Percentiles rank a stretch among this genome's conserved stretches.
Conservation (phyloP, 306 rosid genomes). For the Pterocarpus macrocarpus region DNA sequence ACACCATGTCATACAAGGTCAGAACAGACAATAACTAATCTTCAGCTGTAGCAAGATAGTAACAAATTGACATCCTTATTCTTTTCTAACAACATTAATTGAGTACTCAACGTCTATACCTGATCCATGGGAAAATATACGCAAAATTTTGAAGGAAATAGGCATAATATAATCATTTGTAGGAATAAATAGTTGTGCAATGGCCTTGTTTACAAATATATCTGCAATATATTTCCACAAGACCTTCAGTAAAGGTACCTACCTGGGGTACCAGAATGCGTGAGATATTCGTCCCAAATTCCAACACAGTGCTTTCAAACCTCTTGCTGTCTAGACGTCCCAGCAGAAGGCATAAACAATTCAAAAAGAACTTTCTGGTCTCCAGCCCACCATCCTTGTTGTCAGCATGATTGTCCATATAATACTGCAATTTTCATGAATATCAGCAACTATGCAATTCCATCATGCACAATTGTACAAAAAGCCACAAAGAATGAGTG, state of each 20-base stretch:
- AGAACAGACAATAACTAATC: slow-evolving; percentile 18
- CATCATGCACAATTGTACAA: slow-evolving; percentile 31
- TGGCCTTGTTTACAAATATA: slow-evolving; percentile 40
- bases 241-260: slow-evolving; percentile 56
- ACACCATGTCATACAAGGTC: slow-evolving; percentile 24
- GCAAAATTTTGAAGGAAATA: slow-evolving; percentile 15
- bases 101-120: neutral
- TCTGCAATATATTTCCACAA: slow-evolving; percentile 33
- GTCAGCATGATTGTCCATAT: slow-evolving; percentile 64
- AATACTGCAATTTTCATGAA: slow-evolving; percentile 62
- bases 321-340: slow-evolving; percentile 80
- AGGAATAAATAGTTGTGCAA: slow-evolving; percentile 31
- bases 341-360: slow-evolving; percentile 85
- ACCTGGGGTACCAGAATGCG: slow-evolving; percentile 82
- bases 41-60: slow-evolving; percentile 12
- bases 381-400: slow-evolving; percentile 69
- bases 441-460: slow-evolving; percentile 52
- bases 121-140: slow-evolving; percentile 17
- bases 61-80: neutral
- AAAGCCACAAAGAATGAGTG: slow-evolving; percentile 25
- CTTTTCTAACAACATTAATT: neutral
- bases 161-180: slow-evolving; percentile 31
- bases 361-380: slow-evolving; percentile 84
- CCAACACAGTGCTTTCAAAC: slow-evolving; percentile 67
- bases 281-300: slow-evolving; percentile 73